Base-by-base conservation (phyloP, 1,139 yeast genomes). In the Magnusiomyces starmeri region DNA sequence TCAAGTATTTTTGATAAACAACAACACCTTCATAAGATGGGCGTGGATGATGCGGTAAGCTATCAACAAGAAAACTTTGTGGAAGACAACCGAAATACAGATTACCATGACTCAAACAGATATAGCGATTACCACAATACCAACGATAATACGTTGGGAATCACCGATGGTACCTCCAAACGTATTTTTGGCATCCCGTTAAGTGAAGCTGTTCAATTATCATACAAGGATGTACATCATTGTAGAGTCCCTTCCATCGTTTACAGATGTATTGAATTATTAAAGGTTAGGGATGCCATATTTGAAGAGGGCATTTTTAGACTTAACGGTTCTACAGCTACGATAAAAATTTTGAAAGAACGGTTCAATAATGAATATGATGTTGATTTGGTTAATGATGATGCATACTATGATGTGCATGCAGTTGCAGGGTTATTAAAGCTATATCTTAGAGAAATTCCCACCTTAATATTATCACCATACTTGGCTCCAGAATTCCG, bases 291-390 rank as follows among this genome's bases (percentile, higher is more conserved):
- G 22, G 82, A 85, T 10, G 96, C 95, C 0, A 73, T 85, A 20
- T 79, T 78, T 57, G 95, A 88, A 66, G 96, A 90, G 64, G 98
- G 98, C 2, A 79, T 92, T 1, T 92, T 92, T 70, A 75, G 98
- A 57, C 72, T 90, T 53, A 87, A 94, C 67, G 98, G 98, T 2
- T 85, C 96, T 34, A 86, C 92, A 51, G 78, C 90, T 0, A 76
- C 83, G 47, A 87, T 92, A 25, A 78, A 86, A 54, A 78, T 75
- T 41, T 74, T 92, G 46, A 87, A 85, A 61, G 87, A 82, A 42
- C 74, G 73, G 48, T 92, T 89, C 57, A 69, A 72, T 43, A 56
- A 54, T 25, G 74, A 77, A 16, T 78, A 77, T 57, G 97, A 90
- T 65, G 72, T 87, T 50, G 89, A 89, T 63, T 71, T 92, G 53